Evolutionary conservation across 2,329 filamentous ascomycete genomes (phyloP), one percentile per base, ranked within the genome.

Genomic region (Dothideomycetidae sp.): DNA sequence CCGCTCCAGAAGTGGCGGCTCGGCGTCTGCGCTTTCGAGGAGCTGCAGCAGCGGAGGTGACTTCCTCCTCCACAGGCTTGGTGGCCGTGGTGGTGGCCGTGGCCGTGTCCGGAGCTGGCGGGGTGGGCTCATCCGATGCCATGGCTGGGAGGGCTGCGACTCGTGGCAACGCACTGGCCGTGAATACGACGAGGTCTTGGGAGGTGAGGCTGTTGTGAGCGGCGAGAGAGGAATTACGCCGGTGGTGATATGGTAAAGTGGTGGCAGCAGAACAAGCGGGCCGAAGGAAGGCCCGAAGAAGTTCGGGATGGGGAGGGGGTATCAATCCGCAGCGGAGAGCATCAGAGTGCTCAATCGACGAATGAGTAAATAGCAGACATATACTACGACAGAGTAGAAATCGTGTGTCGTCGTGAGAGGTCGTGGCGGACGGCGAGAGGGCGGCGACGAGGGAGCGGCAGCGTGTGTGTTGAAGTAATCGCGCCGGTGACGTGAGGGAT

Each of bases 1-100:
- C 76, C 42, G 88, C 88, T 53, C 88, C 88, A 46, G 82, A 86
- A 36, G 83, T 78, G 13, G 84, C 81, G 13, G 86, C 82, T 63
- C 86, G 76, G 70, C 86, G 81, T 65, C 85, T 78, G 55, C 86
- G 75, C 67, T 93, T 70, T 48, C 47, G 66, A 51, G 51, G 56
- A 26, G 51, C 48, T 31, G 45, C 44, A 29, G 46, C 42, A 12
- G 44, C 36, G 12, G 29, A 35, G 2, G 21, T 26, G 21, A n/a
- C n/a, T n/a, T n/a, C n/a, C n/a, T n/a, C n/a, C n/a, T n/a, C n/a
- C n/a, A n/a, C n/a, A n/a, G n/a, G n/a, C n/a, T n/a, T n/a, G n/a
- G n/a, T n/a, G n/a, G n/a, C n/a, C n/a, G n/a, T n/a, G n/a, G n/a
- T n/a, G n/a, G n/a, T n/a, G n/a, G n/a, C n/a, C n/a, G n/a, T n/a